Evolutionary conservation across 2,329 filamentous ascomycete genomes (phyloP).

Genomic region (Aspergillus aculeatus): DNA sequence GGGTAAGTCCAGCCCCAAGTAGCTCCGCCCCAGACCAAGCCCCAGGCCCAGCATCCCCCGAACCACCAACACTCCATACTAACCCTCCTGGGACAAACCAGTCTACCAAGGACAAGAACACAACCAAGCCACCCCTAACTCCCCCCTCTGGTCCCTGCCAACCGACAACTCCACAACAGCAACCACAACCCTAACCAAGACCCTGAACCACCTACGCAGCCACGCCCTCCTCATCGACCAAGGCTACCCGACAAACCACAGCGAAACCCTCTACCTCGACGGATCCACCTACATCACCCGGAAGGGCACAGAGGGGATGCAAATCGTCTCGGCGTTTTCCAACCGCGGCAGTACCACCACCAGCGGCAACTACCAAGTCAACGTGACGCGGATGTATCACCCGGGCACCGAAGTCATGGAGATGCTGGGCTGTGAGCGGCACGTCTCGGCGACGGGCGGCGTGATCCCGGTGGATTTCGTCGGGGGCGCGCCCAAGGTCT

Average conservation of each 20-base stretch:
- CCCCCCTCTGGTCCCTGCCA: constrained; percentile 43
- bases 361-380: constrained; percentile 24
- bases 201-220: constrained; percentile 44
- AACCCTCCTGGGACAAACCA: background rate
- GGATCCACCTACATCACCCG: constrained; percentile 42
- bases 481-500: constrained; percentile 28
- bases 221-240: constrained; percentile 36
- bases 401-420: constrained; percentile 26
- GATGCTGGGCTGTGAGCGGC: constrained; percentile 22
- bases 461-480: constrained; percentile 24
- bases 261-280: constrained; percentile 42
- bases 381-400: constrained; percentile 26
- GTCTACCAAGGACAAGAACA: constrained; percentile 66
- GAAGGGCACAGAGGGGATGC: constrained; percentile 43
- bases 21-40: background rate
- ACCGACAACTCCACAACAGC: constrained; percentile 29
- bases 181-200: constrained; percentile 36
- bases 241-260: constrained; percentile 40
- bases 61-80: background rate
- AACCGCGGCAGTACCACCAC: constrained; percentile 34
- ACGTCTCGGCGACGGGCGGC: constrained; percentile 11
- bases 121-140: constrained; percentile 50
- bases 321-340: constrained; percentile 45
- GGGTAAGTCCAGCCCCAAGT: constrained; percentile 5
- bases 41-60: background rate